phyloP scores from a whole-genome alignment of 768 basidiomycete genomes.

The Suillus sp. region DNA sequence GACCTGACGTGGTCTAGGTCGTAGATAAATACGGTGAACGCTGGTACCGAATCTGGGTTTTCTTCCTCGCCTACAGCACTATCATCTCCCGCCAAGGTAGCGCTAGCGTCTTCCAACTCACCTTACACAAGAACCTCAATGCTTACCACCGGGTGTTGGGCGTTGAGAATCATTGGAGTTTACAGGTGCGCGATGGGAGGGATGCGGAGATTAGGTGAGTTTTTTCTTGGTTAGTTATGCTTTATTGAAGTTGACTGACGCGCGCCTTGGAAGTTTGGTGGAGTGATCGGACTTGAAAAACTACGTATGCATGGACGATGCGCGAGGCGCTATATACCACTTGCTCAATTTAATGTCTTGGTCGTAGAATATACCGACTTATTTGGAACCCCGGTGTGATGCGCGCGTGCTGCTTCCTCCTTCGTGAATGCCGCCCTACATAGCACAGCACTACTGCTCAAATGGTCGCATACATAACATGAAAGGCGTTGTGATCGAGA shows the following conservation, averaged over 20 bases:
- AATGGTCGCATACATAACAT: background rate
- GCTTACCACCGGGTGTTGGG: conserved; percentile 91
- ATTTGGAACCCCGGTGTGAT: background rate
- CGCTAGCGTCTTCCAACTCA: conserved; percentile 95
- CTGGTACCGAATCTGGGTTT: conserved; percentile 95
- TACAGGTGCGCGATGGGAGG: conserved; percentile 52
- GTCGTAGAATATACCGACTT: conserved; percentile 4
- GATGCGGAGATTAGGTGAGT: conserved; percentile 14
- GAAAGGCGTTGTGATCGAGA: too few relatives aligned
- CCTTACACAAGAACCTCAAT: conserved; percentile 97
- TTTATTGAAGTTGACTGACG: background rate
- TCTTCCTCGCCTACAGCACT: conserved; percentile 93
- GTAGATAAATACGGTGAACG: background rate
- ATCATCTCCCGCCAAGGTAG: conserved; percentile 88
- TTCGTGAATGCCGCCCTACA: background rate
- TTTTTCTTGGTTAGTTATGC: background rate
- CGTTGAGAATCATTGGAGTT: conserved; percentile 77
- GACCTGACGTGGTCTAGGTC: conserved; percentile 22
- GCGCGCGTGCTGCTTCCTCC: background rate
- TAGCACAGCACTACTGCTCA: background rate
- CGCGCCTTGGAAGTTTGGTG: background rate
- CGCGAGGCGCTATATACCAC: conserved; percentile 5
- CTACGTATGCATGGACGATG: background rate
- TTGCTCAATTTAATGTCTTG: conserved; percentile 2
- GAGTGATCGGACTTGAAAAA: background rate